Base-by-base conservation (phyloP, 1,284 basidiomycete species). In the Cutaneotrichosporon cavernicola region DNA sequence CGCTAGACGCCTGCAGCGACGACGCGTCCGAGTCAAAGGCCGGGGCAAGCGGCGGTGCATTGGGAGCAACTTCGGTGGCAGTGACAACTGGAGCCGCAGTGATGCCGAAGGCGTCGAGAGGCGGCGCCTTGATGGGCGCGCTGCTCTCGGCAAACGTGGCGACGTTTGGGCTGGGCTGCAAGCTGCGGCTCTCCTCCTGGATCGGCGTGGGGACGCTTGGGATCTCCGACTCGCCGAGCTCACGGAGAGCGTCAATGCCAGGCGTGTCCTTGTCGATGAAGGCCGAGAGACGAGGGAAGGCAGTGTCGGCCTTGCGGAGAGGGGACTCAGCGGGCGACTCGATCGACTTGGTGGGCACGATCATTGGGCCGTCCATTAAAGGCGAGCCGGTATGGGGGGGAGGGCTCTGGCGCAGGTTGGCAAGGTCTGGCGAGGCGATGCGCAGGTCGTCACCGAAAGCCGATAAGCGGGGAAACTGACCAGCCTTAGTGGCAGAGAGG, bases 211-310 rank as follows among this genome's bases (percentile, higher is more conserved):
- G 38, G 18, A 52, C 31, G 30, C 18, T 18, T 11, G 55, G 55
- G 13, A 21, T 13, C 22, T 40, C 38, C 21, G 21, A 6, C 14
- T 56, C 55, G 55, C 18, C 55, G 22, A 56, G 13, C 21, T 56
- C 21, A 9, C 38, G 36, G 36, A 56, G 55, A 9, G 36, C 55
- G 22, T 26, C 55, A 16, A 56, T 56, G 22, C 55, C 55, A 5
- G 55, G 55, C 21, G 55, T 22, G 36, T 56, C 55, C 55, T 56
- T 40, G 55, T 56, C 55, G 16, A 56, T 21, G 36, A 60, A 60
- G 21, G 50, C 58, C 8, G 50, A 52, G 14, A 60, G 58, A 21
- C 58, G 49, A n/a, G 58, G 58, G 58, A 60, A 60, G 10, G 58
- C 47, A 10, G 58, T 60, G 50, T 60, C 58, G 7, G 50, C 58